Conservation (phyloP, 129 eudicot species). For the Chrysanthemum lavandulifolium region DNA sequence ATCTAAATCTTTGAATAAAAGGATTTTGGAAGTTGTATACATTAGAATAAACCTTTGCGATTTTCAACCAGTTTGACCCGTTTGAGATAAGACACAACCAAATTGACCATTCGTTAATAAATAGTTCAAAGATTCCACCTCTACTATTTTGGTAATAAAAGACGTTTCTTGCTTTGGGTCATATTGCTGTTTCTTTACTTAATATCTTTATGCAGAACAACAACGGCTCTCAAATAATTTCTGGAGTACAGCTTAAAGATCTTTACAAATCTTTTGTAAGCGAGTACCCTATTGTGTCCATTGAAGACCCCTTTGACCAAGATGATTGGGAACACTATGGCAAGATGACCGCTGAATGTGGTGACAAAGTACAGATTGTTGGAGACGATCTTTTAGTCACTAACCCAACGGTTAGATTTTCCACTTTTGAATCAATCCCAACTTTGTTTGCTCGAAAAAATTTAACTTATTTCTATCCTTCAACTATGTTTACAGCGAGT, state of each 20-base stretch:
- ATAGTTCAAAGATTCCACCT: too few relatives aligned
- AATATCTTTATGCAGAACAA: conserved; percentile 55
- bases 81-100: too few relatives aligned
- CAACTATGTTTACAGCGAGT: conserved; percentile 62
- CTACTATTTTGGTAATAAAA: too few relatives aligned
- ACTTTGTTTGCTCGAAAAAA: background rate
- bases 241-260: conserved; percentile 93
- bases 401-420: conserved; percentile 75
- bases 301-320: conserved; percentile 98
- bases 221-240: conserved; percentile 73
- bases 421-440: background rate
- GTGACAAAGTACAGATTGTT: conserved; percentile 91
- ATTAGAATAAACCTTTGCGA: too few relatives aligned
- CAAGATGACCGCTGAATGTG: conserved; percentile 69
- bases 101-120: too few relatives aligned
- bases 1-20: too few relatives aligned
- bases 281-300: conserved; percentile 95
- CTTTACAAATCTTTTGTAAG: conserved; percentile 77
- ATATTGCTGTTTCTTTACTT: background rate
- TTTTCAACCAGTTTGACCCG: too few relatives aligned
- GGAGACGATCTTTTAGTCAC: conserved; percentile 99
- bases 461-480: conserved; percentile 5
- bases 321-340: conserved; percentile 97
- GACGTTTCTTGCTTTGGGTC: too few relatives aligned
- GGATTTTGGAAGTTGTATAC: too few relatives aligned